A percentile compares a stretch with the other conserved stretches of the same genome.
Evolutionary conservation across 495 filamentous ascomycete genomes (phyloP).

Genomic region (Antarctomyces pellizariae): DNA sequence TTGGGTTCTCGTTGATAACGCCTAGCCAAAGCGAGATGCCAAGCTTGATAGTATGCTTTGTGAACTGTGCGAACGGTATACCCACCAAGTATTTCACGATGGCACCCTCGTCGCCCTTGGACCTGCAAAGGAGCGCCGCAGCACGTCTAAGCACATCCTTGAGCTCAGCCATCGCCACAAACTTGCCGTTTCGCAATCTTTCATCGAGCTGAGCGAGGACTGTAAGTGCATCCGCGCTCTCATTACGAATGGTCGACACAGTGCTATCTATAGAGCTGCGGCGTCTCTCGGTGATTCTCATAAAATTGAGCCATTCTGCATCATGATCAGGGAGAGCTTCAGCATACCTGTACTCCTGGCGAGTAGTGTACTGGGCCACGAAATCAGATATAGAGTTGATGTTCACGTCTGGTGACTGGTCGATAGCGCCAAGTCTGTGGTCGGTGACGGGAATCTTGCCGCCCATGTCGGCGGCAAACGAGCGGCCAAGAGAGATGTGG

Average conservation of each 20-base stretch:
- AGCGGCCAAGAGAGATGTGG: conserved; percentile 78
- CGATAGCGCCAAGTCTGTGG: conserved; percentile 58
- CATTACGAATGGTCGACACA: conserved; percentile 16
- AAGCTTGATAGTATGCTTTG: conserved; percentile 82
- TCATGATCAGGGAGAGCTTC: conserved; percentile 42
- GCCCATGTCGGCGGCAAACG: conserved; percentile 86
- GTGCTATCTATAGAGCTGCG: conserved; percentile 17
- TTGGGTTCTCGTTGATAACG: conserved; percentile 88
- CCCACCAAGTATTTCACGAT: conserved; percentile 68
- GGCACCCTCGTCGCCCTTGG: conserved; percentile 42
- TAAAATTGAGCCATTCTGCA: conserved; percentile 34
- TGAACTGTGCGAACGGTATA: conserved; percentile 81
- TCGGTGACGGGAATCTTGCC: conserved; percentile 70
- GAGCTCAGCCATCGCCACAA: conserved; percentile 48
- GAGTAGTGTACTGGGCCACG: conserved; percentile 87
- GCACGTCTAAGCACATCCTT: conserved; percentile 61
- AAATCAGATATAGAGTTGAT: conserved; percentile 89
- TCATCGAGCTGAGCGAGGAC: conserved; percentile 43
- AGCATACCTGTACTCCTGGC: conserved; percentile 73
- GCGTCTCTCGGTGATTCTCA: conserved; percentile 22
- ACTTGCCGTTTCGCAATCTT: conserved; percentile 36
- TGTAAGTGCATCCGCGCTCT: conserved; percentile 30
- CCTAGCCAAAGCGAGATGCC: conserved; percentile 91
- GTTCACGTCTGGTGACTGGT: conserved; percentile 39
- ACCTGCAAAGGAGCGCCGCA: conserved; percentile 62